Conservation (phyloP, 2,329 filamentous ascomycete species). For the Neofusicoccum umdonicola region DNA sequence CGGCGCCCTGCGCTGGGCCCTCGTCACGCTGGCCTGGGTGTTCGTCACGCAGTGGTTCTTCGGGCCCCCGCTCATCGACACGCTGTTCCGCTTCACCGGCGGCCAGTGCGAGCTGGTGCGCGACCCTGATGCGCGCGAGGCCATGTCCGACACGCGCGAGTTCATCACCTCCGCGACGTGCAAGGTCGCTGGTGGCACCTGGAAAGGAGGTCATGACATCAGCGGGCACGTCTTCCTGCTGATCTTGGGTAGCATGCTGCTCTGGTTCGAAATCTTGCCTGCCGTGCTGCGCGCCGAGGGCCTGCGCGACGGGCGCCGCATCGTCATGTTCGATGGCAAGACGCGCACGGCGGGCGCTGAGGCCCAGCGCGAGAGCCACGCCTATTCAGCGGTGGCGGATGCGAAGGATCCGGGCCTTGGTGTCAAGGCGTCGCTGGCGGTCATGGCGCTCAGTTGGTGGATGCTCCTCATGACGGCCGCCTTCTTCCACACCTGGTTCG, state of each 20-base stretch:
- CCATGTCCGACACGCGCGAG: slow-evolving; percentile 43
- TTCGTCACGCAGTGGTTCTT: slow-evolving; percentile 96
- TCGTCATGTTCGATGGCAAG: slow-evolving; percentile 66
- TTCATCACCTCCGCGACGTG: slow-evolving; percentile 75
- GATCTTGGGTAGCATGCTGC: slow-evolving; percentile 76
- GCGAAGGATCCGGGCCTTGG: slow-evolving; percentile 45
- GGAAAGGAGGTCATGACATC: slow-evolving; percentile 95
- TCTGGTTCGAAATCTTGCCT: slow-evolving; percentile 76
- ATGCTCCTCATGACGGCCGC: slow-evolving; percentile 99
- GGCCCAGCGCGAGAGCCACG: slow-evolving; percentile 31
- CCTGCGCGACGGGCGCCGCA: slow-evolving; percentile 60
- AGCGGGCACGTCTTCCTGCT: slow-evolving; percentile 93
- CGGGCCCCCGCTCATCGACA: slow-evolving; percentile 84
- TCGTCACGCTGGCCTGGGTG: slow-evolving; percentile 77
- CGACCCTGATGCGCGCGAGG: slow-evolving; percentile 48
- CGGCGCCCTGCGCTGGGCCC: slow-evolving; percentile 65
- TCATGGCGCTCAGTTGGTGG: slow-evolving; percentile 77
- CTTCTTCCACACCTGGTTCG: slow-evolving; percentile 98
- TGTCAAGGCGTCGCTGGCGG: slow-evolving; percentile 53
- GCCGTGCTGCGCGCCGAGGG: slow-evolving; percentile 51
- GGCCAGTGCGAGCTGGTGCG: slow-evolving; percentile 70
- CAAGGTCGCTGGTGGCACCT: slow-evolving; percentile 75
- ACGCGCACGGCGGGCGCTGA: slow-evolving; percentile 48
- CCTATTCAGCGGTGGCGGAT: slow-evolving; percentile 19
- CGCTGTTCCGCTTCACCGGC: slow-evolving; percentile 83